A percentile compares a stretch with the other conserved stretches of the same genome.
phyloP scores from a whole-genome alignment of 441 rosid species.

The Aquilaria agallochum region DNA sequence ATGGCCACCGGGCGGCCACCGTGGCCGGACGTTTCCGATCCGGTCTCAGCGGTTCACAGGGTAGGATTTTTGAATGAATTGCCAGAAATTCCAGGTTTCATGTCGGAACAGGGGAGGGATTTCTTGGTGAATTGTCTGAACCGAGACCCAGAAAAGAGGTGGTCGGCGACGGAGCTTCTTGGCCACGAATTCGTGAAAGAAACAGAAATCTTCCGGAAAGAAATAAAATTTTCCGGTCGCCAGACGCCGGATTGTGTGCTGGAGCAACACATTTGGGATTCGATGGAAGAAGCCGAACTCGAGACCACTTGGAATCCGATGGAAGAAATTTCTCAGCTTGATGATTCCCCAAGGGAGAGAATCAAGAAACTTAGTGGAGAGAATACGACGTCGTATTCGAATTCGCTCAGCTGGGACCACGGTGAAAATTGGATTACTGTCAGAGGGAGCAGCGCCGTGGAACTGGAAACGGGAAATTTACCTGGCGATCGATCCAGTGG shows the following conservation, averaged over 20 bases:
- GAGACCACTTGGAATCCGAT: conserved; percentile 20
- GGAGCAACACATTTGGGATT: conserved; percentile 37
- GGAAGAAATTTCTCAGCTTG: conserved; percentile 10
- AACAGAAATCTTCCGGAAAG: conserved; percentile 6
- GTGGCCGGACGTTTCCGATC: conserved; percentile 39
- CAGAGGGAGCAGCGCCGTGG: conserved; percentile 26
- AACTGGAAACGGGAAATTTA: conserved; percentile 1
- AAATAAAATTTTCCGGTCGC: not conserved
- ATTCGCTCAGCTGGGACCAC: conserved; percentile 30
- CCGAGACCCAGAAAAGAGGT: conserved; percentile 51
- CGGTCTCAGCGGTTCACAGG: conserved; percentile 47
- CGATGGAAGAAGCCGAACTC: conserved; percentile 19
- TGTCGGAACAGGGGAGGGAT: conserved; percentile 50
- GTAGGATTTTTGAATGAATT: conserved; percentile 50
- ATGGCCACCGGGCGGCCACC: conserved; percentile 63
- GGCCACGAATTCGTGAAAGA: conserved; percentile 38
- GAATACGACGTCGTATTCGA: conserved; percentile 4
- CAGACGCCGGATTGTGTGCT: conserved; percentile 53
- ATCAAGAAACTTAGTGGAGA: conserved; percentile 32
- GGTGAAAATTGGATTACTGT: conserved; percentile 64
- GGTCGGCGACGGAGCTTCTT: conserved; percentile 57
- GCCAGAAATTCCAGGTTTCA: conserved; percentile 47
- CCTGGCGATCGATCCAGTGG: not conserved
- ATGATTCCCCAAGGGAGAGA: conserved; percentile 31
- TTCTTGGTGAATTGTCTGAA: conserved; percentile 57